phyloP scores from a whole-genome alignment of 495 filamentous ascomycete genomes.

The Corynascus novoguineensis region DNA sequence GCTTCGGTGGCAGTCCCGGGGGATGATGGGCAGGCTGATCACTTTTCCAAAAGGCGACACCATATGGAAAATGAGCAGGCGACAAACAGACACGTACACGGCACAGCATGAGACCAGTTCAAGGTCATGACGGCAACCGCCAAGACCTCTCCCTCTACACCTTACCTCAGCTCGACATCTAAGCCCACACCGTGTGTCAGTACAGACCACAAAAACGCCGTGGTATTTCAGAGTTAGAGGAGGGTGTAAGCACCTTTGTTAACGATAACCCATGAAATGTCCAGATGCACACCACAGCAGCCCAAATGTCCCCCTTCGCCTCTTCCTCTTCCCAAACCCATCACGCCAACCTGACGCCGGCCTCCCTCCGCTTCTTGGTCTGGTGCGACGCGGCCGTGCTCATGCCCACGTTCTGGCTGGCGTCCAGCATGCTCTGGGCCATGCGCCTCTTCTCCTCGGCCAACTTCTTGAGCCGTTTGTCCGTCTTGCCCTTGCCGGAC shows the following conservation, averaged over 20 bases:
- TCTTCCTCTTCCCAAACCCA: conserved; percentile 14
- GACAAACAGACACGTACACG: not conserved
- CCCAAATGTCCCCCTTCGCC: not conserved
- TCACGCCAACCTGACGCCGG: conserved; percentile 77
- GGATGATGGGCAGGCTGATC: too few species aligned
- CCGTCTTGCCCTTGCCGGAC: conserved; percentile 94
- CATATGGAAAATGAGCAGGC: not conserved
- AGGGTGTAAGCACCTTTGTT: conserved; percentile 13
- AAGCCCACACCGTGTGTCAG: conserved; percentile 13
- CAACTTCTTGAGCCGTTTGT: conserved; percentile 94
- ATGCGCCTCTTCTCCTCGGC: conserved; percentile 86
- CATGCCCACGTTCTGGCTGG: conserved; percentile 77
- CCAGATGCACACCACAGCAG: not conserved
- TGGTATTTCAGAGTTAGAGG: conserved; percentile 5
- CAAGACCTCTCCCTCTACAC: conserved; percentile 6
- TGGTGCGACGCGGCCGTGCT: conserved; percentile 68
- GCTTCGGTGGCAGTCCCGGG: too few species aligned
- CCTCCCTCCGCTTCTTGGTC: conserved; percentile 79
- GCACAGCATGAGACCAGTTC: not conserved
- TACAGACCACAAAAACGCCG: not conserved
- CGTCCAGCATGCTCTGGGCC: conserved; percentile 74
- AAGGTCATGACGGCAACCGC: not conserved
- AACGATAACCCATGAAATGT: not conserved
- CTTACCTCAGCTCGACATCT: conserved; percentile 10
- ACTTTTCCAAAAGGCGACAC: not conserved